Percentiles rank a stretch among this genome's conserved stretches.
Evolutionary conservation across 2,329 filamentous ascomycete genomes (phyloP).

Genomic region (Xylaria sp.): DNA sequence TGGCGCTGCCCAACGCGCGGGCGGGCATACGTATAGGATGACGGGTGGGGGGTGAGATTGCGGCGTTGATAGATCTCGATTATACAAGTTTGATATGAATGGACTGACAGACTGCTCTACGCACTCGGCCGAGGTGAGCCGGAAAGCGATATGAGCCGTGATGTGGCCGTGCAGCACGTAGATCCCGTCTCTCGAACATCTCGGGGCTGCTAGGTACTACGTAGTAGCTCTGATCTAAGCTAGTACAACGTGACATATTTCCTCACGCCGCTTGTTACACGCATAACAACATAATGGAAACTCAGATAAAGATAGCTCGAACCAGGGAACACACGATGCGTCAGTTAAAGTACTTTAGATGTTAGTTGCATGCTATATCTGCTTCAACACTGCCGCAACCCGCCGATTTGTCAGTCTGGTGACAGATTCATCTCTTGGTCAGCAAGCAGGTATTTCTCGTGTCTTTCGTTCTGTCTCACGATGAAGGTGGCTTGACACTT

Average conservation of each 20-base stretch:
- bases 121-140: neutral
- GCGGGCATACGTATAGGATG: no score
- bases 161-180: slow-evolving; percentile 4
- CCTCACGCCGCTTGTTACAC: neutral
- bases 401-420: slow-evolving; percentile 1
- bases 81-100: neutral
- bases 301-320: neutral
- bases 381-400: neutral
- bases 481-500: neutral
- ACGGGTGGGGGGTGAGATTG: slow-evolving; percentile 4
- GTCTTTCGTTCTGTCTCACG: neutral
- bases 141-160: neutral
- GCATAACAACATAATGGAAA: neutral
- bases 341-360: no score
- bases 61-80: slow-evolving; percentile 1
- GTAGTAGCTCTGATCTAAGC: neutral
- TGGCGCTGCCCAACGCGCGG: no score
- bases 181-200: neutral
- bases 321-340: neutral
- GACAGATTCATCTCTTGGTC: neutral
- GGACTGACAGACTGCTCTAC: neutral
- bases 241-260: no score
- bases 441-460: neutral
- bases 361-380: no score
- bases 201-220: no score